A percentile compares a stretch with the other conserved stretches of the same genome.
Conservation (phyloP, 768 basidiomycete genomes). For the Naganishia antarctica region DNA sequence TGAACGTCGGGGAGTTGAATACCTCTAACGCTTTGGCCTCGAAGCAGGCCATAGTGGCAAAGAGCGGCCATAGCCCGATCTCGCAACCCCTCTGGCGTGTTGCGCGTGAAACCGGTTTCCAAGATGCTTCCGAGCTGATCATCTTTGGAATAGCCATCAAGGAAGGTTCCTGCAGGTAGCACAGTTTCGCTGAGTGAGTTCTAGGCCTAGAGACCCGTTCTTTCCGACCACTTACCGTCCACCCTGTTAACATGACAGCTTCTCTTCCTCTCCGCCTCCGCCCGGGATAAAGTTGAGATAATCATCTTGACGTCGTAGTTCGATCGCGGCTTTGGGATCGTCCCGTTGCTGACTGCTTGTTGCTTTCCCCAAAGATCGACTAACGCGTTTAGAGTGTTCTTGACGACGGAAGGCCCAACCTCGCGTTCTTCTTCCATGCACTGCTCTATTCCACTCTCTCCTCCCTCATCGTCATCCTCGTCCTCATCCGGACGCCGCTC, state of each 20-base stretch:
- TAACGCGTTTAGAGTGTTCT: background rate
- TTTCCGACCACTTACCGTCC: too few species aligned
- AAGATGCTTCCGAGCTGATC: background rate
- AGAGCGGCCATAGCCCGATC: constrained; percentile 1
- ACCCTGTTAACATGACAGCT: background rate
- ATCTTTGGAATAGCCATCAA: background rate
- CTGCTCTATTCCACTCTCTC: background rate
- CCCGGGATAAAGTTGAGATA: background rate
- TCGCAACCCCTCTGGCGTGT: background rate
- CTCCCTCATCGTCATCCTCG: background rate
- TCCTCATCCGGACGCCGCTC: background rate
- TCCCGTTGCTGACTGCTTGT: background rate
- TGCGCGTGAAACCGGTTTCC: background rate
- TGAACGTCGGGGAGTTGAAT: constrained; percentile 9
- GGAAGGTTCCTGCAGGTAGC: background rate
- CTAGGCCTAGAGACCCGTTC: too few species aligned
- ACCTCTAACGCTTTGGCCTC: background rate
- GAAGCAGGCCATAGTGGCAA: background rate
- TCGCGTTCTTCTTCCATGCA: background rate
- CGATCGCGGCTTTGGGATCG: background rate
- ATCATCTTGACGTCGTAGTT: background rate
- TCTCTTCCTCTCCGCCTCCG: background rate
- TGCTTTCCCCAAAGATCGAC: background rate
- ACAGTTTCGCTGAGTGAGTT: too few species aligned
- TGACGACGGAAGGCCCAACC: background rate